These are phyloP conservation scores for Rhodomyrtus psidioides DNA, from an alignment of 441 rosid genomes.

Conservation along the genomic window DNA sequence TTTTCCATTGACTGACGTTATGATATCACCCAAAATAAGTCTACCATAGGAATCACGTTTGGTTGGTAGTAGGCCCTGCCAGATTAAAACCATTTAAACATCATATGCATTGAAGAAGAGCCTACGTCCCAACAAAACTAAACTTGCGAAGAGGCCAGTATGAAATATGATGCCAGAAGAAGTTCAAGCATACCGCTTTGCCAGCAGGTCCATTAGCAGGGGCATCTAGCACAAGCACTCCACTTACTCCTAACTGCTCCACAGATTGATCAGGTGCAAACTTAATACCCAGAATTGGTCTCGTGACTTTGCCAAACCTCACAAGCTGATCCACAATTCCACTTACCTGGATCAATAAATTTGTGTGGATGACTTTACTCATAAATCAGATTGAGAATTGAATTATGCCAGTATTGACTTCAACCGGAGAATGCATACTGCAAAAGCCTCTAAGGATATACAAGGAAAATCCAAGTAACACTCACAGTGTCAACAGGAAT, in stretches of 20 bases:
- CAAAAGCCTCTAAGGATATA: background rate
- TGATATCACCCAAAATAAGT: conserved; percentile 84
- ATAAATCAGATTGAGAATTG: background rate
- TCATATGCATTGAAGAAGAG: background rate
- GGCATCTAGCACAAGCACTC: conserved; percentile 97
- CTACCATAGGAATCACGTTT: conserved; percentile 92
- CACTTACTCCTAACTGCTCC: conserved; percentile 92
- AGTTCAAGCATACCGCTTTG: conserved; percentile 60
- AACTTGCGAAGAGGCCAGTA: background rate
- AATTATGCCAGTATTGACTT: background rate
- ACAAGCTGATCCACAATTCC: conserved; percentile 94
- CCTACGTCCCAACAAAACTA: background rate
- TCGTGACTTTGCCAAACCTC: conserved; percentile 78
- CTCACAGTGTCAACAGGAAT: conserved; percentile 98
- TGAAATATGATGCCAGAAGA: background rate
- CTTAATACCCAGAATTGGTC: conserved; percentile 93
- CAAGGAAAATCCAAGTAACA: background rate
- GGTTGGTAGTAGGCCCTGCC: conserved; percentile 77
- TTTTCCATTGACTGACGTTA: conserved; percentile 77
- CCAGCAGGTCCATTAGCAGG: conserved; percentile 94
- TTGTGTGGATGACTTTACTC: background rate
- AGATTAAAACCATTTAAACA: conserved; percentile 2
- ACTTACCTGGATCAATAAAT: conserved; percentile 41
- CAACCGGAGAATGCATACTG: background rate
- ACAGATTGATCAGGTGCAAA: conserved; percentile 99